These are phyloP conservation scores for Cyclostephanos invisitatus DNA, from an alignment of 108 stramenopile species.

Conservation along the genomic window DNA sequence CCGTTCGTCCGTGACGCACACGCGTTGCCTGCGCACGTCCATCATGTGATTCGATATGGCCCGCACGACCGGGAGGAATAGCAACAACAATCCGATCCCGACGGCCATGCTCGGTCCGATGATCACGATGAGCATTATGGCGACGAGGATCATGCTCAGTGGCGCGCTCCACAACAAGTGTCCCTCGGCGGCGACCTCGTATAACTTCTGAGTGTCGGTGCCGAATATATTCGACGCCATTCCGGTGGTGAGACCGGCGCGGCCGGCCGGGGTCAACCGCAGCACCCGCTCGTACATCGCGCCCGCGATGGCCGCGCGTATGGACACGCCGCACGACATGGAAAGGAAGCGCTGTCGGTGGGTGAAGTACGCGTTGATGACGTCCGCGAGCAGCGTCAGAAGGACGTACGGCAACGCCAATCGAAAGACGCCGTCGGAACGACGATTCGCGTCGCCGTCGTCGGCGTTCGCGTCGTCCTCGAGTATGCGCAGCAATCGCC, in stretches of 20 bases:
- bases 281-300: conserved; percentile 67
- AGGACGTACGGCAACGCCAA: conserved; percentile 57
- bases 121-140: conserved; percentile 57
- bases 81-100: conserved; percentile 66
- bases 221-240: conserved; percentile 76
- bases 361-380: conserved; percentile 62
- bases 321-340: conserved; percentile 60
- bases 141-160: conserved; percentile 72
- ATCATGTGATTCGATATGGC: conserved; percentile 62
- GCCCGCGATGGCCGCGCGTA: conserved; percentile 60
- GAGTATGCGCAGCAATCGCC: conserved; percentile 61
- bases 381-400: conserved; percentile 42
- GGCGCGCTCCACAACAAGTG: conserved; percentile 90
- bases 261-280: conserved; percentile 63
- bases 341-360: conserved; percentile 78
- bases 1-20: conserved; percentile 72
- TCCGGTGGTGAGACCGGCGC: conserved; percentile 66
- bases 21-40: conserved; percentile 56
- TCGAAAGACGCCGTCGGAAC: conserved; percentile 25
- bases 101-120: conserved; percentile 74
- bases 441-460: not conserved
- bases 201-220: conserved; percentile 85
- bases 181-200: conserved; percentile 81
- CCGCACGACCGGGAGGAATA: conserved; percentile 73
- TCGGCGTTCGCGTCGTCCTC: conserved; percentile 45